Evolutionary conservation across 2,329 filamentous ascomycete genomes (phyloP), one percentile per base, ranked within the genome.

Genomic region (Cyphellophora attinorum): DNA sequence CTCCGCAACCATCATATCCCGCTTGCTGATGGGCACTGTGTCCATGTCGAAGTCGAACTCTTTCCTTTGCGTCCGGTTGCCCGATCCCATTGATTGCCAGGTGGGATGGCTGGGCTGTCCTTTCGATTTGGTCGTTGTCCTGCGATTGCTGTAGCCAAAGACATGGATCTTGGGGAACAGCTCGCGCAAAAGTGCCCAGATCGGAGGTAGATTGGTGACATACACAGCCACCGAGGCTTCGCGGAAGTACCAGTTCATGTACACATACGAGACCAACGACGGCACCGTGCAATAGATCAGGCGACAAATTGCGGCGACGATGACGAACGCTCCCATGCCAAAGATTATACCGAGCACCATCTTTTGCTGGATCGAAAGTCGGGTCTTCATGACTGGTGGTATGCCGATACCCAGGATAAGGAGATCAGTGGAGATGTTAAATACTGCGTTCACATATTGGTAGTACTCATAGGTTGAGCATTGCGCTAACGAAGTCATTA

Each of bases 171-270:
- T 33, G 11, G 44, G 59, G 54, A 71, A 71, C 13, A 68, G 46
- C 33, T 68, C 62, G 11, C 65, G 57, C 5, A 71, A 48, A 2
- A 71, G 56, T 1, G 66, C 67, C 67, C 67, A 72, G 10, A 67
- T 60, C 27, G 66, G 63, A 0, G 67, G 67, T 1, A 71, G 50
- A 38, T 70, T 71, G 39, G 67, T 68, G 12, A 72, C 67, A 1
- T 69, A 52, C 19, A 65, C 51, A 17, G 59, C 60, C 11, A 61
- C 60, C 2, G 58, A 59, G 5, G 59, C 59, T 53, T 65, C 62
- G 10, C 61, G 58, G 50, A 63, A 61, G 42, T 65, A 66, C 64
- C 64, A 67, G 46, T 61, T 62, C 58, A 67, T 58, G 48, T 64
- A 60, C 36, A 59, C 37, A 18, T 43, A 42, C 14, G 38, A 42